These are phyloP conservation scores for Starmera caribaea DNA, from an alignment of 805 yeast species.

Conservation along the genomic window DNA sequence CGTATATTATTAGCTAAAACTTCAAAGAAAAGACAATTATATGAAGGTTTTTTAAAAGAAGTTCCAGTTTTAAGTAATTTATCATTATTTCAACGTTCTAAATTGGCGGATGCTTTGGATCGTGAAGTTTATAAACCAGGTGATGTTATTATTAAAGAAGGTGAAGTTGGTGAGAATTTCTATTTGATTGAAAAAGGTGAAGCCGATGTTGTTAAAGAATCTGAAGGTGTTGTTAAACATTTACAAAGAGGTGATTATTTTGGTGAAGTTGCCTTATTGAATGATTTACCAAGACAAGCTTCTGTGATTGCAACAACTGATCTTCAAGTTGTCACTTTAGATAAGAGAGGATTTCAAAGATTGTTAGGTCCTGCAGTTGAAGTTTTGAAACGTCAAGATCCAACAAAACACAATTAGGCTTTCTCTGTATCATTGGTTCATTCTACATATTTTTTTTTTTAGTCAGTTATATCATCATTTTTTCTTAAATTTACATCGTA, in stretches of 20 bases:
- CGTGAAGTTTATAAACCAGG: slow-evolving; percentile 67
- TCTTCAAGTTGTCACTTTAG: slow-evolving; percentile 85
- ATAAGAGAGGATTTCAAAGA: slow-evolving; percentile 88
- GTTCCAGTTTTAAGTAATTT: slow-evolving; percentile 73
- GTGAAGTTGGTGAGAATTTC: slow-evolving; percentile 74
- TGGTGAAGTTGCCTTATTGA: slow-evolving; percentile 90
- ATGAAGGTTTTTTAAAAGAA: slow-evolving; percentile 78
- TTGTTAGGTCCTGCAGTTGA: slow-evolving; percentile 91
- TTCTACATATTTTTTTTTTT: neutral
- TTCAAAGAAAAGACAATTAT: slow-evolving; percentile 80
- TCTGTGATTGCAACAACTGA: slow-evolving; percentile 69
- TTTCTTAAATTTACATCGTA: neutral
- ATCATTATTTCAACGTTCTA: slow-evolving; percentile 73
- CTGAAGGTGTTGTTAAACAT: slow-evolving; percentile 48
- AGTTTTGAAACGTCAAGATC: slow-evolving; percentile 78
- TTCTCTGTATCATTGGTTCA: neutral
- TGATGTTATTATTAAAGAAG: slow-evolving; percentile 70
- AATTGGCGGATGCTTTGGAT: slow-evolving; percentile 89
- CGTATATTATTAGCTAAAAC: slow-evolving; percentile 86
- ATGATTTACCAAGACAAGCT: slow-evolving; percentile 91
- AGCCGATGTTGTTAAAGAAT: slow-evolving; percentile 60
- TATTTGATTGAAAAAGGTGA: slow-evolving; percentile 73
- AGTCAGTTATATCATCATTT: neutral
- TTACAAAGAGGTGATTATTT: slow-evolving; percentile 83
- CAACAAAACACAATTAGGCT: slow-evolving; percentile 33